Evolutionary conservation across 768 basidiomycete species (phyloP).

Genomic region (Tephrocybe sp.): DNA sequence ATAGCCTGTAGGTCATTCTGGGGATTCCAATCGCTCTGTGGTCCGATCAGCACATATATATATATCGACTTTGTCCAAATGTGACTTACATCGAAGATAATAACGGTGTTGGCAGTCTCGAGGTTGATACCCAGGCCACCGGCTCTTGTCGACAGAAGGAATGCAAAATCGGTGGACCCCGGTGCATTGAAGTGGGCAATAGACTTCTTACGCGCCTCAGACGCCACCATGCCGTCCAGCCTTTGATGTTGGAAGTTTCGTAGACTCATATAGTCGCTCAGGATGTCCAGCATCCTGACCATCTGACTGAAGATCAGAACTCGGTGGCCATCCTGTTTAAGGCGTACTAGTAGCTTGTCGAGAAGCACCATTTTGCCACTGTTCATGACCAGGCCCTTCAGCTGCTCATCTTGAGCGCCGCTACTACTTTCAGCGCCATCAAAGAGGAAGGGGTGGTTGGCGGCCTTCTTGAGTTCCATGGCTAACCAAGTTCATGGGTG

Average conservation of each 20-base stretch:
- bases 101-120: slow-evolving; percentile 98
- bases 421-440: slow-evolving; percentile 84
- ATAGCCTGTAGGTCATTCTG: slow-evolving; percentile 99
- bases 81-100: slow-evolving; percentile 97
- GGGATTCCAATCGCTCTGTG: slow-evolving; percentile 95
- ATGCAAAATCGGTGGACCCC: slow-evolving; percentile 93
- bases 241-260: slow-evolving; percentile 93
- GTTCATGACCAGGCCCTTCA: slow-evolving; percentile 97
- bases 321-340: slow-evolving; percentile 91
- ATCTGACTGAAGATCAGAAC: slow-evolving; percentile 99
- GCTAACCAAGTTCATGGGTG: slow-evolving; percentile 42
- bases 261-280: slow-evolving; percentile 93
- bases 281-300: slow-evolving; percentile 98
- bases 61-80: slow-evolving; percentile 1
- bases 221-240: slow-evolving; percentile 92
- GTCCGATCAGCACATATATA: slow-evolving; percentile 6
- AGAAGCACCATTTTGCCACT: slow-evolving; percentile 98
- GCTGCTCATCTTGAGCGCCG: slow-evolving; percentile 72
- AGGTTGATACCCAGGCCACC: slow-evolving; percentile 98
- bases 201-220: slow-evolving; percentile 90
- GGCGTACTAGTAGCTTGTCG: slow-evolving; percentile 90
- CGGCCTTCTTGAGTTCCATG: slow-evolving; percentile 99
- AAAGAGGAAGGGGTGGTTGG: slow-evolving; percentile 97
- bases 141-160: slow-evolving; percentile 93
- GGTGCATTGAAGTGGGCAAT: slow-evolving; percentile 97